These are phyloP conservation scores for Acorus calamus DNA, from an alignment of 106 monocot species.

Conservation along the genomic window DNA sequence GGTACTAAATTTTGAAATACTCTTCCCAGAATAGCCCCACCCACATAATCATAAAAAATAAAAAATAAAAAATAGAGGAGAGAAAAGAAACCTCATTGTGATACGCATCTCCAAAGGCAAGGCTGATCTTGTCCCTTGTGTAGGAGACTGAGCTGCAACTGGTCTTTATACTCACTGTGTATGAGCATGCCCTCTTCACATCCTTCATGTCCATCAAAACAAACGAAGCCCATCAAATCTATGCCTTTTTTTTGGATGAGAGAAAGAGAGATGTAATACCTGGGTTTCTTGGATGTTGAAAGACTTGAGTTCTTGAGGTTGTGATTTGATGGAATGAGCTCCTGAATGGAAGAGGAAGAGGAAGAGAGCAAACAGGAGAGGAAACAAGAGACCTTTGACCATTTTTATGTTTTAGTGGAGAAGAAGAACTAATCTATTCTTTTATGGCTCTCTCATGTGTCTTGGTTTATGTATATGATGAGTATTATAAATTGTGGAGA, in stretches of 20 bases:
- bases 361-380: neutral
- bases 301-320: slow-evolving; percentile 17
- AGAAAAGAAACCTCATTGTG: slow-evolving; percentile 45
- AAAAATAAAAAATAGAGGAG: neutral
- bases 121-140: slow-evolving; percentile 60
- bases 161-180: slow-evolving; percentile 73
- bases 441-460: too few species aligned
- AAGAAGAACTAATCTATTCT: too few species aligned
- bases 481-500: too few species aligned
- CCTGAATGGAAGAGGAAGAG: neutral
- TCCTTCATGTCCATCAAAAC: neutral
- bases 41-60: neutral
- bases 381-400: neutral
- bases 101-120: slow-evolving; percentile 71
- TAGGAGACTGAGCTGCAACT: slow-evolving; percentile 59
- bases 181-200: slow-evolving; percentile 28
- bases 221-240: neutral
- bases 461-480: too few species aligned
- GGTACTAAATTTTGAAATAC: too few species aligned
- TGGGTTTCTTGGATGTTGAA: slow-evolving; percentile 16
- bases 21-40: too few species aligned
- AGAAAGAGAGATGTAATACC: neutral
- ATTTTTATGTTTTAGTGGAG: too few species aligned
- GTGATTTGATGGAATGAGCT: slow-evolving; percentile 5
- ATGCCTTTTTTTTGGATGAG: neutral